These are phyloP conservation scores for Coelastrella sp. DNA, from an alignment of 139 green algal genomes.

Conservation along the genomic window DNA sequence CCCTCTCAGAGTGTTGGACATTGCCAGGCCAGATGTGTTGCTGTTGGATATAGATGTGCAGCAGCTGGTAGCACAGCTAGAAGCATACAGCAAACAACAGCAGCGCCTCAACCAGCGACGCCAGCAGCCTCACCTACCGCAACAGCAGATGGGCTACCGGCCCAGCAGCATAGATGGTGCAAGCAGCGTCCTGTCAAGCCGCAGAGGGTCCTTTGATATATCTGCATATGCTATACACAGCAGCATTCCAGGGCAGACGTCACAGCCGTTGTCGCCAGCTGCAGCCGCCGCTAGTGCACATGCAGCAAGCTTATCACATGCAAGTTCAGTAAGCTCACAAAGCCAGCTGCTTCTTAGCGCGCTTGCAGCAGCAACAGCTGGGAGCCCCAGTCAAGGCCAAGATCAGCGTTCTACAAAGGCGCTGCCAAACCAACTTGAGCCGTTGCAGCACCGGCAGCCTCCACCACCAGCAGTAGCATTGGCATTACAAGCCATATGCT, in stretches of 20 bases:
- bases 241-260: too few relatives aligned
- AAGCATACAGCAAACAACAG: not conserved
- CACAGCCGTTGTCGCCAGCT: too few relatives aligned
- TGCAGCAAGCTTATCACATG: too few relatives aligned
- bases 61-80: not conserved
- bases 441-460: not conserved
- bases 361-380: not conserved
- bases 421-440: not conserved
- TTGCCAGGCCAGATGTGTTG: not conserved
- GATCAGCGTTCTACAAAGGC: too few relatives aligned
- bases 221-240: too few relatives aligned
- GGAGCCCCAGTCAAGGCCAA: not conserved
- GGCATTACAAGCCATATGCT: not conserved
- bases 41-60: conserved; percentile 21
- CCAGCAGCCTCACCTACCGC: not conserved
- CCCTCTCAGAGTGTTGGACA: not conserved
- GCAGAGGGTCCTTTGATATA: too few relatives aligned
- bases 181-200: not conserved
- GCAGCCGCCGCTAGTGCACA: too few relatives aligned
- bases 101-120: not conserved
- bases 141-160: not conserved
- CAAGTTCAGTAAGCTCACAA: not conserved
- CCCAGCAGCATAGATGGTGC: not conserved
- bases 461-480: not conserved
- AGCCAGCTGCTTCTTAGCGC: not conserved